These are phyloP conservation scores for Barnettozyma sucrosica DNA, from an alignment of 805 yeast genomes.

Conservation along the genomic window DNA sequence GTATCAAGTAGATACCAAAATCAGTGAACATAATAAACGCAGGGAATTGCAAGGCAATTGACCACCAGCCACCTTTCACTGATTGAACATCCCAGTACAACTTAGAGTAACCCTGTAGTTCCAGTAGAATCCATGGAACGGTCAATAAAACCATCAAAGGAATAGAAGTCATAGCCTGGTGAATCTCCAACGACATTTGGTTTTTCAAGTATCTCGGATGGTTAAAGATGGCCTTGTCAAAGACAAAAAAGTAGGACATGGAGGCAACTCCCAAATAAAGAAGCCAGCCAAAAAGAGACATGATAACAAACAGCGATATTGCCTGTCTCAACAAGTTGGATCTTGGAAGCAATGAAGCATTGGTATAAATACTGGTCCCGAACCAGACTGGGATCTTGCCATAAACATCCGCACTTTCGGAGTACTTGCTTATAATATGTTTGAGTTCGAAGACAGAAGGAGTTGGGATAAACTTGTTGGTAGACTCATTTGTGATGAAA, in stretches of 20 bases:
- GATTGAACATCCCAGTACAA: slow-evolving; percentile 64
- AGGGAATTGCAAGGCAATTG: slow-evolving; percentile 63
- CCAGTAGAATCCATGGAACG: slow-evolving; percentile 83
- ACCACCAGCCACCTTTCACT: slow-evolving; percentile 61
- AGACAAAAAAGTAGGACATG: slow-evolving; percentile 69
- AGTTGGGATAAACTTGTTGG: slow-evolving; percentile 11
- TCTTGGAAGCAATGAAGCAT: slow-evolving; percentile 67
- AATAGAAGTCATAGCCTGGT: slow-evolving; percentile 72
- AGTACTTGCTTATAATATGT: slow-evolving; percentile 19
- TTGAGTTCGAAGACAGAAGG: slow-evolving; percentile 10
- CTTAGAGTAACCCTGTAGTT: slow-evolving; percentile 76
- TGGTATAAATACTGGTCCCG: slow-evolving; percentile 49
- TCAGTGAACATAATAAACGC: slow-evolving; percentile 89
- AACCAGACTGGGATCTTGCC: slow-evolving; percentile 59
- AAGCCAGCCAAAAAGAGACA: slow-evolving; percentile 82
- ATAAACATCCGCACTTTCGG: slow-evolving; percentile 39
- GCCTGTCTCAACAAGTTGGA: slow-evolving; percentile 67
- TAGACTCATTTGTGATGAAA: slow-evolving; percentile 15
- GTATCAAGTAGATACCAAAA: slow-evolving; percentile 85
- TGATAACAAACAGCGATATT: slow-evolving; percentile 58
- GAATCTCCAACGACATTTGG: slow-evolving; percentile 81
- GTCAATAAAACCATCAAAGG: slow-evolving; percentile 87
- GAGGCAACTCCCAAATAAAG: slow-evolving; percentile 72
- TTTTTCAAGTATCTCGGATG: slow-evolving; percentile 95
- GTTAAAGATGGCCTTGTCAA: slow-evolving; percentile 84